Evolutionary conservation across 371 early-diverging fungal genomes (phyloP), one percentile per base, ranked within the genome.

Genomic region (Nematocida ironsii): DNA sequence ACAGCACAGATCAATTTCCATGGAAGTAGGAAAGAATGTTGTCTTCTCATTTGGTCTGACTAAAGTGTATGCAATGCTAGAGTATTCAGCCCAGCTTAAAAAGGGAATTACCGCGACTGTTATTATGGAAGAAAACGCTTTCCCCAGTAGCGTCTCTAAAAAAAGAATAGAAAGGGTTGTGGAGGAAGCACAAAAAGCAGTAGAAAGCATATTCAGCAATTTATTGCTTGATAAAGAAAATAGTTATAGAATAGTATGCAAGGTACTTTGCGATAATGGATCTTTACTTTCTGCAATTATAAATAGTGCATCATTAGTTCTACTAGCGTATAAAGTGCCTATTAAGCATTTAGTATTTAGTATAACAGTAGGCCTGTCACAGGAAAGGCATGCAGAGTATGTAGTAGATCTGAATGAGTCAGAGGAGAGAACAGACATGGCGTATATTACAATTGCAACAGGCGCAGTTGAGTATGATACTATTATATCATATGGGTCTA

Each of bases 291-390:
- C 70, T 27, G 44, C 45, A 1, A 69, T 78, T 16, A 78, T 70
- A 13, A 78, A 78, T 44, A 70, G 70, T 27, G 58, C 50, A 7
- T 60, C 70, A 39, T 23, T 78, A 16, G 44, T 40, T 16, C 80
- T 78, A 13, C 23, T 48, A 23, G 44, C 42, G 9, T 40, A 23
- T 47, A 27, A 33, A 20, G 54, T 78, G 16, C 57, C 69, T 20
- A 78, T 78, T 33, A 69, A 52, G 27, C 42, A 78, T 50, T 6
- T 78, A 18, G 44, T 78, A 18, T 78, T 78, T 44, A 52, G 61
- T n/a, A 6, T 60, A 7, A 70, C 69, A 23, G 7, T 20, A 18
- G 48, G 48, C 6, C 5, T 57, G 11, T 70, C 69, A 5, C 44
- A 25, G 33, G 5, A 44, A 5, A 48, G n/a, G 39, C 47, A 55